A percentile compares a stretch with the other conserved stretches of the same genome.
These are phyloP conservation scores for Ceriops decandra DNA, from an alignment of 345 rosid genomes.

Conservation along the genomic window DNA sequence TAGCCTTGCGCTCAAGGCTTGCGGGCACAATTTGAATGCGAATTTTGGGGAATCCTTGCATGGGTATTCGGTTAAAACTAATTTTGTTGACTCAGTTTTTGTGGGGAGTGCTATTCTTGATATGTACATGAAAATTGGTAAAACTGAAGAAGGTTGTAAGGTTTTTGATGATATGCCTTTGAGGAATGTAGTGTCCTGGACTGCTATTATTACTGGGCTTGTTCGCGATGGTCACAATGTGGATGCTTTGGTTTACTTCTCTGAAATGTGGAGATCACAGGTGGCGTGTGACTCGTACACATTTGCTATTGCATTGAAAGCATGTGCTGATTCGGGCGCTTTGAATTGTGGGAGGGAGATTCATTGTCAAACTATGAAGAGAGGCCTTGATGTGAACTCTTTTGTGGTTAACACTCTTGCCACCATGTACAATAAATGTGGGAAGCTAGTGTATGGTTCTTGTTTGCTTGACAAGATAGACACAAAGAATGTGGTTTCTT, in stretches of 20 bases:
- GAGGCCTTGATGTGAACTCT: conserved; percentile 44
- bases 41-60: conserved; percentile 63
- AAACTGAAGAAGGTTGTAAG: conserved; percentile 44
- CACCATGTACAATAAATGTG: conserved; percentile 75
- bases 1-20: conserved; percentile 73
- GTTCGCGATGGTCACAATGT: conserved; percentile 52
- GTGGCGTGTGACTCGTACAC: conserved; percentile 52
- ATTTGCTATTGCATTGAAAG: conserved; percentile 65
- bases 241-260: conserved; percentile 57
- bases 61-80: conserved; percentile 53
- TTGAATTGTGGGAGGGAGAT: conserved; percentile 67
- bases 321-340: conserved; percentile 63
- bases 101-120: conserved; percentile 70
- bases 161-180: conserved; percentile 64
- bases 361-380: conserved; percentile 57
- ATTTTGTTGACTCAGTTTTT: conserved; percentile 54
- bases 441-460: conserved; percentile 55
- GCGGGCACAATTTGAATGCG: conserved; percentile 43
- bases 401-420: conserved; percentile 69
- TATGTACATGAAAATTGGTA: conserved; percentile 60
- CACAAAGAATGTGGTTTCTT: conserved; percentile 63
- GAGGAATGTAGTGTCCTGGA: conserved; percentile 74
- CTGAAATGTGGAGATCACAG: conserved; percentile 54
- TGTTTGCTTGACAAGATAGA: conserved; percentile 57
- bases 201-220: conserved; percentile 71